Base-by-base conservation (phyloP, 805 yeast genomes). In the Candida ponderosae region DNA sequence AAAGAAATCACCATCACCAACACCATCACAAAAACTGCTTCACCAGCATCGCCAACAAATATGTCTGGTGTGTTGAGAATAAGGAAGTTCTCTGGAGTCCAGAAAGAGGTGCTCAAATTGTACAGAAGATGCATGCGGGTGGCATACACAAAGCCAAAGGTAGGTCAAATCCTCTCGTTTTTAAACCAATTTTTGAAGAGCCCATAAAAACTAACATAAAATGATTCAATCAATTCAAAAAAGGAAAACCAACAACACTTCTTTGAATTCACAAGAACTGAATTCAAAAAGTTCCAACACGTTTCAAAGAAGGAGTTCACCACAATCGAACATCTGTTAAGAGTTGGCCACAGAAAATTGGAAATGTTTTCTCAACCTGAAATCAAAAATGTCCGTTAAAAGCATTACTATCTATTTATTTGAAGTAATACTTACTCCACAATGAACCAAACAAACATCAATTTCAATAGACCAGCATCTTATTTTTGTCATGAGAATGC, bases 291-390 rank as follows among this genome's bases (percentile, higher is more conserved):
- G 47, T 66, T 78, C 54, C 62, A 66, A 35, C 48, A 56, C 23
- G 59, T 89, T 10, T 76, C 82, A 28, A 79, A 82, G 56, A 81
- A 84, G 47, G 95, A 86, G 46, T 89, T 89, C 56, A 69, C 81
- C 32, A 82, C 95, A 1, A 77, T 89, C 32, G 97, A 89, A 55
- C 88, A 89, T 59, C 65, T 90, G 29, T 58, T 89, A 30, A 66
- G 97, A 40, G 69, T 72, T 4, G 97, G 97, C 4, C 67, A 72
- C 43, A 76, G 79, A 51, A 67, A 82, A 50, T 66, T 72, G 35
- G 94, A 87, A 43, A 74, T 79, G 75, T 83, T 79, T 47, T 74
- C 81, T 46, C 72, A 76, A 44, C 77, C 84, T 1, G 77, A 72
- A 36, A 78, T 89, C 26, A 81, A 80, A 43, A 83, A 86, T 48